Base-by-base conservation (phyloP, 495 filamentous ascomycete species). In the Cudoniella acicularis region DNA sequence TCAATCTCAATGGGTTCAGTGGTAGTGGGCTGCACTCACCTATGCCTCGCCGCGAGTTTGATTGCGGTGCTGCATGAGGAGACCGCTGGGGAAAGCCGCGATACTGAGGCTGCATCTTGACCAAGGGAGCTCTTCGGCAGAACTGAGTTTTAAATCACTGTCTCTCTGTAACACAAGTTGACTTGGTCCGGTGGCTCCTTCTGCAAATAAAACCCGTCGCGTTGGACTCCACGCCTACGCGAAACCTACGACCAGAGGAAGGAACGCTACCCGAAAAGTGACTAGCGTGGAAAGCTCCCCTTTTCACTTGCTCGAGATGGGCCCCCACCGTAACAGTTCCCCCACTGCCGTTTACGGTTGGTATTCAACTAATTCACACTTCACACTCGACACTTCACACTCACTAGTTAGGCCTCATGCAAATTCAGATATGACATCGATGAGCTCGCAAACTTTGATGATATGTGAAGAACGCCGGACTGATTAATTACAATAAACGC, bases 71-170 rank as follows among this genome's bases (percentile, higher is more conserved):
- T 16, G 59, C 59, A 63, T 62, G 60, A 21, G 64, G 65, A 24
- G 65, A 63, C 18, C 59, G 24, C 49, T 65, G 62, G 10, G 59
- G 62, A 27, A 58, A 65, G 20, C 45, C 40, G 46, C 66, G 59
- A 43, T 63, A 68, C 22, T 43, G 41, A n/a, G 60, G 61, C 50
- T 68, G 62, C 66, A 68, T 68, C 40, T 61, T 64, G 57, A 25
- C 50, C 16, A 36, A 10, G 10, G 48, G n/a, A 16, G 24, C 24
- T 30, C 9, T 20, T 26, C 20, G 48, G 48, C 10, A 36, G 30
- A 36, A 36, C 30, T 46, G n/a, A 50, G 20, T 23, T 25, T 24
- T 48, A 18, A 50, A 26, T 50, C 8, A 23, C 20, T 50, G 18
- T 50, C 21, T 50, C 48, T 25, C 20, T 13, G 48, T 50, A 10